These are phyloP conservation scores for Penicillium turbatum DNA, from an alignment of 495 filamentous ascomycete species.

Conservation along the genomic window DNA sequence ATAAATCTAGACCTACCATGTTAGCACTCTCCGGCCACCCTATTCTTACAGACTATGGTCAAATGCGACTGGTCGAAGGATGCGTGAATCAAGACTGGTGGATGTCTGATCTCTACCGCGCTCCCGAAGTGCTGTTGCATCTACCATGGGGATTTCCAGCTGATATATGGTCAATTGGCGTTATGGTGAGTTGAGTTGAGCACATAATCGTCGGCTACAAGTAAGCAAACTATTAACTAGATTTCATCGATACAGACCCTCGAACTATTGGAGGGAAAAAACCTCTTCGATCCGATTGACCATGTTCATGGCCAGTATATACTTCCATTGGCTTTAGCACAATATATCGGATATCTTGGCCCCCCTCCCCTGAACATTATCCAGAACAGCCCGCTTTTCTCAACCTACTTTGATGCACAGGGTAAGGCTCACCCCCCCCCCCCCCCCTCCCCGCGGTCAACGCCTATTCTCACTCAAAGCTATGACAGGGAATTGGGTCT, in stretches of 20 bases:
- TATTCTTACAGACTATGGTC: slow-evolving; percentile 21
- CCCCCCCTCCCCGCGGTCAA: not conserved
- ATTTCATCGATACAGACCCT: slow-evolving; percentile 10
- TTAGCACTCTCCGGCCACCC: slow-evolving; percentile 12
- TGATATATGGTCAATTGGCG: slow-evolving; percentile 22
- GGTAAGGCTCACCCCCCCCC: slow-evolving; percentile 4
- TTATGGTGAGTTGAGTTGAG: slow-evolving; percentile 13
- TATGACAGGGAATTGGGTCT: slow-evolving; percentile 14
- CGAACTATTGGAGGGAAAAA: slow-evolving; percentile 25
- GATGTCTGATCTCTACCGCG: slow-evolving; percentile 25
- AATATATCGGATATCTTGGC: slow-evolving; percentile 24
- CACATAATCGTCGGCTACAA: no score
- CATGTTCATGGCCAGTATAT: slow-evolving; percentile 20
- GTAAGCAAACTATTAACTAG: no score
- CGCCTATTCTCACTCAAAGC: no score
- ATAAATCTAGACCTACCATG: slow-evolving; percentile 8
- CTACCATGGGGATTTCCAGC: slow-evolving; percentile 20
- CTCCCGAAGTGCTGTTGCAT: slow-evolving; percentile 20
- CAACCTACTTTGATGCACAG: slow-evolving; percentile 19
- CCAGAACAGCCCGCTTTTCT: slow-evolving; percentile 17
- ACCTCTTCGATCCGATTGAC: slow-evolving; percentile 27
- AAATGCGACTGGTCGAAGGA: slow-evolving; percentile 12
- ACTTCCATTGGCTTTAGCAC: slow-evolving; percentile 23
- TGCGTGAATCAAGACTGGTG: slow-evolving; percentile 13
- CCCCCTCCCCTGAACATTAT: slow-evolving; percentile 20